Evolutionary conservation across 225 moss, liverwort and hornwort species (phyloP).

Genomic region (Polytrichum commune): DNA sequence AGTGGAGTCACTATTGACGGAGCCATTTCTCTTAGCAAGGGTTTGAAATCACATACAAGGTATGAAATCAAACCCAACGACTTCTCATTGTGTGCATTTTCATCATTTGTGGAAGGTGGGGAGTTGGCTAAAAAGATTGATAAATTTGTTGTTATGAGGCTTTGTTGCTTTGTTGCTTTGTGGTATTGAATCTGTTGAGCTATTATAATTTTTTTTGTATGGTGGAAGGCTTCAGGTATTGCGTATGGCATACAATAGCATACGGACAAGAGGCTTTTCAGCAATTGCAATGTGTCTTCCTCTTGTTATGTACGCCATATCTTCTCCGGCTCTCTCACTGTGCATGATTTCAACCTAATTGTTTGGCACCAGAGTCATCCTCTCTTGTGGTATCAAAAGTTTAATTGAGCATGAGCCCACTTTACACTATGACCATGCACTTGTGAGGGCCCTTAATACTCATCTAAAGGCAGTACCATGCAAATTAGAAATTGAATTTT

Average conservation of each 20-base stretch:
- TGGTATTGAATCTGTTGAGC: background rate
- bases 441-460: too few species aligned
- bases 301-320: constrained; percentile 41
- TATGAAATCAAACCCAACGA: constrained; percentile 12
- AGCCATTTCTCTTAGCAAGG: constrained; percentile 59
- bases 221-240: constrained; percentile 71
- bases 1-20: constrained; percentile 69
- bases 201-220: background rate
- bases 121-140: too few species aligned
- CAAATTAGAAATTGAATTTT: too few species aligned
- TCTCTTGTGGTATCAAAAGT: too few species aligned
- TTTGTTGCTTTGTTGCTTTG: too few species aligned
- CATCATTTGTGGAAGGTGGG: too few species aligned
- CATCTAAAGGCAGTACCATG: too few species aligned
- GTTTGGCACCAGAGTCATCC: too few species aligned
- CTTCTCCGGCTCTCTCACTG: background rate
- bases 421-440: too few species aligned
- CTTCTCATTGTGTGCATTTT: too few species aligned
- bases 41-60: constrained; percentile 60
- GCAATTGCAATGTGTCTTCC: constrained; percentile 60
- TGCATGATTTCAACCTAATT: background rate
- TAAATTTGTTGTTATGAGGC: too few species aligned
- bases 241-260: constrained; percentile 66
- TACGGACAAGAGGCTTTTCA: constrained; percentile 63
- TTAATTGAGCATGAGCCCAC: too few species aligned